These are phyloP conservation scores for Camelina neglecta DNA, from an alignment of 345 rosid genomes.

Conservation along the genomic window DNA sequence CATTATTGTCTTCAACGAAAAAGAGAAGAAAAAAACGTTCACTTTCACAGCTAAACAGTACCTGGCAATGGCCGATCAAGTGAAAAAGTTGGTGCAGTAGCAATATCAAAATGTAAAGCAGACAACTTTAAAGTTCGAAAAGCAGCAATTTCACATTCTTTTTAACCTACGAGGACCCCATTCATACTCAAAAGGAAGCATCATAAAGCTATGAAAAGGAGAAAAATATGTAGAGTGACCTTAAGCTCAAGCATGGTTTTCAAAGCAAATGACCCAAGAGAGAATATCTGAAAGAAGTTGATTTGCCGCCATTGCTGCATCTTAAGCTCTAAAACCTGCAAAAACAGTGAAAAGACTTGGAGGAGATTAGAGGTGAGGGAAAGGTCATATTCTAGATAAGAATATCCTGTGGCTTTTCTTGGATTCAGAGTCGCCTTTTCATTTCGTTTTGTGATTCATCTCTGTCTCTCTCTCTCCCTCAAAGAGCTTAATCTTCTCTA, in stretches of 20 bases:
- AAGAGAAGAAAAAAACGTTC: conserved; percentile 21
- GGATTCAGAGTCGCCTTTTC: conserved; percentile 46
- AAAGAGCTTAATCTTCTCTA: conserved; percentile 3
- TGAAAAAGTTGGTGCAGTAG: conserved; percentile 40
- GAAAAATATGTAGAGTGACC: conserved; percentile 21
- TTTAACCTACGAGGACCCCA: conserved; percentile 35
- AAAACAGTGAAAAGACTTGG: conserved; percentile 27
- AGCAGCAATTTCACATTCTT: conserved; percentile 30
- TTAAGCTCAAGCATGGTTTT: conserved; percentile 29
- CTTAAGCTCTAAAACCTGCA: conserved; percentile 22
- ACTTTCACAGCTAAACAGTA: conserved; percentile 41
- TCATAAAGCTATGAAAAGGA: conserved; percentile 33
- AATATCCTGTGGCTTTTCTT: conserved; percentile 44
- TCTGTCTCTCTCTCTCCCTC: conserved; percentile 3
- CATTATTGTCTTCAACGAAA: conserved; percentile 2
- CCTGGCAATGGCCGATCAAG: conserved; percentile 39
- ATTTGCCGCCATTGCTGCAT: conserved; percentile 46
- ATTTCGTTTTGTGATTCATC: background rate
- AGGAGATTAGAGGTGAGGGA: conserved; percentile 37
- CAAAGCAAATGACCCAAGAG: conserved; percentile 37
- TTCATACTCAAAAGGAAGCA: conserved; percentile 39
- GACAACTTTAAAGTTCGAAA: conserved; percentile 35
- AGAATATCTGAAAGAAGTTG: conserved; percentile 33
- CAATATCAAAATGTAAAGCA: conserved; percentile 44
- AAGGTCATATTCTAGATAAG: conserved; percentile 9